A percentile compares a stretch with the other conserved stretches of the same genome.
phyloP scores from a whole-genome alignment of 2,329 filamentous ascomycete species.

The Aureobasidium subglaciale region DNA sequence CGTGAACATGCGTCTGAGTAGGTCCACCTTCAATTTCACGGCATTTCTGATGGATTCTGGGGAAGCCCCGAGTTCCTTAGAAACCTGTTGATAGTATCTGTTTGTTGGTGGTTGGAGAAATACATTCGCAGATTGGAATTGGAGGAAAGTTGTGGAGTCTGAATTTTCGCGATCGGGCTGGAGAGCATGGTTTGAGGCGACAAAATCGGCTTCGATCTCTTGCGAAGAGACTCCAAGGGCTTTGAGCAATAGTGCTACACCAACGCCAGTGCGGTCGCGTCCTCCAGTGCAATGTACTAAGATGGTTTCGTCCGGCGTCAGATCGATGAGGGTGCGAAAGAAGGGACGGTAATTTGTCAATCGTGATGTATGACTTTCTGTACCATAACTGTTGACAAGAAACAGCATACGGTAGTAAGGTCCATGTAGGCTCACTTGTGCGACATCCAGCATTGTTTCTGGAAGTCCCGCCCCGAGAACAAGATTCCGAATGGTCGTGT shows the following conservation, averaged over 20 bases:
- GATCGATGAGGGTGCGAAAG: not conserved
- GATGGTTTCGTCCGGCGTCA: not conserved
- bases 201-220: not conserved
- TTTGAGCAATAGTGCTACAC: not conserved
- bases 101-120: not conserved
- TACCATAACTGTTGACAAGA: not conserved
- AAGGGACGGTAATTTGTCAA: not conserved
- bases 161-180: not conserved
- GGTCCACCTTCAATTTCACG: slow-evolving; percentile 24
- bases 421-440: not conserved
- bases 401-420: not conserved
- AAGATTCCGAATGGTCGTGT: not conserved
- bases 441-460: not conserved
- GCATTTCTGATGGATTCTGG: slow-evolving; percentile 30
- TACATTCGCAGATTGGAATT: not conserved
- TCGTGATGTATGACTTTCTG: not conserved
- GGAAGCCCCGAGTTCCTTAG: slow-evolving; percentile 27
- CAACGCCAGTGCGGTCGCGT: not conserved
- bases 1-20: slow-evolving; percentile 2
- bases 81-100: slow-evolving; percentile 11
- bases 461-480: not conserved
- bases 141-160: not conserved
- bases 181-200: not conserved
- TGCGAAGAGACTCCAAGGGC: not conserved
- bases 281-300: not conserved